Evolutionary conservation across 768 basidiomycete genomes (phyloP), one percentile per base, ranked within the genome.

Genomic region (Xerocomellus chrysenteron): DNA sequence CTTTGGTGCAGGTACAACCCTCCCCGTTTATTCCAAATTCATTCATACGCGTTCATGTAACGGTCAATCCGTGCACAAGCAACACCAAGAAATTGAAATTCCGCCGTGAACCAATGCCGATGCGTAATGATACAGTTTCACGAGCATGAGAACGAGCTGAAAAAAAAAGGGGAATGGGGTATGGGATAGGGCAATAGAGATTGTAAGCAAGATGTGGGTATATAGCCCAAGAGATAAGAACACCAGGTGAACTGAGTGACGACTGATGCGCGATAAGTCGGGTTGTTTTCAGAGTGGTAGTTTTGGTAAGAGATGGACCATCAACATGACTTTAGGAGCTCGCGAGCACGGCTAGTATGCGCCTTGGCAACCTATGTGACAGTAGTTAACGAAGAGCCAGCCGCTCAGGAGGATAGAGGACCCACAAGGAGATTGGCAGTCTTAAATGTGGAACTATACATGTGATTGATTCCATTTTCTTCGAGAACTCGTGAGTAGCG

Each of bases 391-490:
- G 40, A 46, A 39, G 30, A 4, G 33, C 47, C 52, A 32, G 41
- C 28, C 47, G 8, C 47, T 30, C 26, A 24, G 46, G 43, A 62
- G 53, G 42, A 51, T 65, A 75, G 58, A 50, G 14, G 32, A 61
- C 61, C 26, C 62, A 91, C 88, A 63, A 91, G 75, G 33, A 92
- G 70, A 70, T 92, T 92, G 54, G 90, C 90, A 7, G 87, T 88
- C 73, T 88, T 88, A 68, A 84, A 87, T n/a, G 90, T 90, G 43
- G 88, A 89, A 55, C 85, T 87, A 67, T 91, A 92, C 82, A 92
- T 87, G 66, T 90, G 88, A 72, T 90, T 88, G 67, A 92, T 86
- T 12, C 82, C 82, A 62, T 86, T 86, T 60, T 82, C 78, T 54
- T 87, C 86, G 13, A 92, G 80, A 21, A 89, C 81, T 9, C 82